Base-by-base conservation (phyloP, 2,329 filamentous ascomycete species). In the Pseudogymnoascus sp. region DNA sequence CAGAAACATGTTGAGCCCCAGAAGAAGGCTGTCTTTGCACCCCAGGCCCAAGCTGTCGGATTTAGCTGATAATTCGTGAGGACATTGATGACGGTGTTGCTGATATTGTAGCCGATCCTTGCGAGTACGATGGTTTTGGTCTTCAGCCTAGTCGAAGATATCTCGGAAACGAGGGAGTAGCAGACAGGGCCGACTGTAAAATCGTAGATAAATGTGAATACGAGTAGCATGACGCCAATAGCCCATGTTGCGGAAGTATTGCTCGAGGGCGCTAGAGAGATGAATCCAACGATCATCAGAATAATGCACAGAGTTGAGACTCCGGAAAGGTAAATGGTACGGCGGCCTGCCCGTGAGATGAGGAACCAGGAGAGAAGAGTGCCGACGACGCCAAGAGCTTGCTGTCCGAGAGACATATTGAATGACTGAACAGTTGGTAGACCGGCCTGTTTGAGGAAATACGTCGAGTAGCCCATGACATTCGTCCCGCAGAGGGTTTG, bases 381-480 rank as follows among this genome's bases (percentile, higher is more conserved):
- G 1, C 78, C 74, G 38, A 75, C 28, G 47, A 79, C 78, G 12
- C 76, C 76, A 43, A 79, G 72, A 4, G 71, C 73, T 7, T 74
- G 77, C 36, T 75, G 1, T 76, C 81, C 66, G 84, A 78, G 9
- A 28, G 79, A 78, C 68, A 84, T 80, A 57, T 78, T 72, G 63
- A 83, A 84, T 0, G 81, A 75, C 28, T 78, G 73, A 20, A 74
- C 71, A 1, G 76, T 74, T 1, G 71, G 67, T 36, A 84, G 69
- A 1, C 81, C 81, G 4, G 80, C 81, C 64, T 81, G 78, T 63
- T 80, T 73, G 70, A 85, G 85, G 69, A 80, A 80, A 67, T 84
- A 84, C 2, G 82, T 86, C 1, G 81, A 83, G 63, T 85, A 87
- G 62, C 83, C 83, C 64, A 85, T 82, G 62, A 87, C 79, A n/a